Base-by-base conservation (phyloP, 2,329 filamentous ascomycete species). In the Pseudogymnoascus sp. region DNA sequence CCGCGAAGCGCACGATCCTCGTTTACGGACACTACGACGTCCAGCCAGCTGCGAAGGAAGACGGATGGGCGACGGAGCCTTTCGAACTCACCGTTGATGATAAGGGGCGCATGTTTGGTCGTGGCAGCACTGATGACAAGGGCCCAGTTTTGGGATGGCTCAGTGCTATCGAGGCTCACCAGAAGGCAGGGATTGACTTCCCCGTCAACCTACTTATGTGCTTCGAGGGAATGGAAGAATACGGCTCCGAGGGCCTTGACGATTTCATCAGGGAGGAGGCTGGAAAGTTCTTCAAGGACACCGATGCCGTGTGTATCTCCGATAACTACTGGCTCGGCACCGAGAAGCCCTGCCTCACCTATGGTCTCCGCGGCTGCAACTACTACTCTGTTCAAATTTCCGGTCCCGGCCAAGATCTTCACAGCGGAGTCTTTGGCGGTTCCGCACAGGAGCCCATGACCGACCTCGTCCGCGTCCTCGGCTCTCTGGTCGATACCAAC, bases 261-360 rank as follows among this genome's bases (percentile, higher is more conserved):
- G 93, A 96, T 69, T 89, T 97, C 68, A 97, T 99, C 77, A 83
- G 89, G 68, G 87, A 84, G 55, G 94, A 99, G 78, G 92, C 89
- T 68, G 91, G 95, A 79, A 89, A 90, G 71, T 97, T 88, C 81
- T 99, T 99, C 80, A 91, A 91, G 72, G 93, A 97, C 71, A 87
- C 92, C 37, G 94, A 99, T 69, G 94, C 92, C 5, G 91, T 97
- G 65, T 99, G 94, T 79, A 99, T 99, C 74, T 96, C 91, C 58
- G 94, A 99, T 78, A 99, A 99, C 83, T 99, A 99, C 86, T 99
- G 94, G 94, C 87, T 99, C 41, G 94, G 94, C 64, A 97, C 94
- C 5, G 92, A 97, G 83, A 97, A 97, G 83, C 94, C 94, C 11
- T 99, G 94, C 76, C 79, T 99, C 72, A 99, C 94, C 8, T 99